Evolutionary conservation across 164 flowering plant genomes (phyloP), one percentile per base, ranked within the genome.

Genomic region (Taxillus chinensis): DNA sequence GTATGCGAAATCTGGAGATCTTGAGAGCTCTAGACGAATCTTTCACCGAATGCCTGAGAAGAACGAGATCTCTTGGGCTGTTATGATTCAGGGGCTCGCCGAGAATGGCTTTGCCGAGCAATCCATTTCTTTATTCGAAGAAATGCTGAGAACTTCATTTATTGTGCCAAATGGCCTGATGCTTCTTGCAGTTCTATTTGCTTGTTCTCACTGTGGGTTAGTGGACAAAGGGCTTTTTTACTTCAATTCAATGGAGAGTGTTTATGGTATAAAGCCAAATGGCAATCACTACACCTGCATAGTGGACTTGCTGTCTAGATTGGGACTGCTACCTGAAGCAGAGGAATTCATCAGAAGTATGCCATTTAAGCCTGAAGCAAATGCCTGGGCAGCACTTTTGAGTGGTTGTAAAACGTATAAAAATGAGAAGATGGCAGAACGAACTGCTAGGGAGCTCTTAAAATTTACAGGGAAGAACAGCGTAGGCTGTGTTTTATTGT

Each of bases 1-100:
- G 89, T 83, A 87, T 70, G 82, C 89, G 17, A 85, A 83, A 66
- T 85, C 78, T 39, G 90, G 93, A 40, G 79, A 80, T 39, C 74
- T 85, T 41, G 75, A 65, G 45, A 74, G 74, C 68, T 67, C 84
- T 43, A 78, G 41, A 64, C 52, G 8, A 65, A 69, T 81, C 39
- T 86, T 86, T 38, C 48, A 73, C 41, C 65, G 67, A 67, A 83
- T 86, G 85, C 64, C 69, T 1, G 67, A 64, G 41, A 78, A 71
- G 64, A 78, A 84, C 68, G 80, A 81, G 62, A 59, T 82, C 7
- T 68, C 81, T 45, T 87, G 86, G 85, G 80, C 81, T 45, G 86
- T 73, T 41, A 80, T 85, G 86, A 75, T 85, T 64, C 87, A 83
- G 61, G 87, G 84, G 63, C 83, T 85, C 48, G 86, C 86, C 14